phyloP scores from a whole-genome alignment of 1,284 basidiomycete species.

The Sphaerobolus stellatus region DNA sequence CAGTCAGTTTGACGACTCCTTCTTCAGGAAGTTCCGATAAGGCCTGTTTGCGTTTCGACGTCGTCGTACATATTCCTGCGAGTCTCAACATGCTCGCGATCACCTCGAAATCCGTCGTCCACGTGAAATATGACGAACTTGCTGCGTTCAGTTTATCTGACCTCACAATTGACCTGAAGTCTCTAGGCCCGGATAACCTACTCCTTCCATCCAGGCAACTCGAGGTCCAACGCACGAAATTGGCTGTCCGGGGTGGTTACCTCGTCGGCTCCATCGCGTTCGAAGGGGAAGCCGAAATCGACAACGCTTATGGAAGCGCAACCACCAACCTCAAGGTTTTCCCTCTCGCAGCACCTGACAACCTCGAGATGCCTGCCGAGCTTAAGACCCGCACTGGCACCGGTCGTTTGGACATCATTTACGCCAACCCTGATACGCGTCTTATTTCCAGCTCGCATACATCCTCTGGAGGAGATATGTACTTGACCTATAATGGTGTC shows the following conservation, averaged over 20 bases:
- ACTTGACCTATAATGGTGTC: constrained; percentile 53
- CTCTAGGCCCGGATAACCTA: constrained; percentile 38
- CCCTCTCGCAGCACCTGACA: constrained; percentile 32
- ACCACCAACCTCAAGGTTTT: constrained; percentile 47
- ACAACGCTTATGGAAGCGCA: constrained; percentile 52
- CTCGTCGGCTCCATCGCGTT: constrained; percentile 56
- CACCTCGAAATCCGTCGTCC: constrained; percentile 39
- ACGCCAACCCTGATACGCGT: constrained; percentile 38
- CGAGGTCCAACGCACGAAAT: constrained; percentile 36
- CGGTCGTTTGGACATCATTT: constrained; percentile 49
- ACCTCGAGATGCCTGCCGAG: constrained; percentile 33
- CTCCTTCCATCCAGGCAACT: constrained; percentile 45
- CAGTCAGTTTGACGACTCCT: constrained; percentile 27
- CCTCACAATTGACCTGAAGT: constrained; percentile 46
- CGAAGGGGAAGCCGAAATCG: constrained; percentile 40
- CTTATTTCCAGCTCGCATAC: constrained; percentile 48
- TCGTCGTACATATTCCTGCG: constrained; percentile 49
- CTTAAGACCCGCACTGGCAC: constrained; percentile 51
- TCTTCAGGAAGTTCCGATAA: constrained; percentile 16
- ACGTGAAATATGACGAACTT: constrained; percentile 49
- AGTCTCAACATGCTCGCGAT: constrained; percentile 47
- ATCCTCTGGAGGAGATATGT: constrained; percentile 50
- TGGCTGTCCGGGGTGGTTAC: constrained; percentile 55
- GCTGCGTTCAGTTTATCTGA: constrained; percentile 43
- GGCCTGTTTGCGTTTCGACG: constrained; percentile 56